Percentiles rank a stretch among this genome's conserved stretches.
Evolutionary conservation across 1,284 basidiomycete genomes (phyloP).

Genomic region (Trametes versicolor): DNA sequence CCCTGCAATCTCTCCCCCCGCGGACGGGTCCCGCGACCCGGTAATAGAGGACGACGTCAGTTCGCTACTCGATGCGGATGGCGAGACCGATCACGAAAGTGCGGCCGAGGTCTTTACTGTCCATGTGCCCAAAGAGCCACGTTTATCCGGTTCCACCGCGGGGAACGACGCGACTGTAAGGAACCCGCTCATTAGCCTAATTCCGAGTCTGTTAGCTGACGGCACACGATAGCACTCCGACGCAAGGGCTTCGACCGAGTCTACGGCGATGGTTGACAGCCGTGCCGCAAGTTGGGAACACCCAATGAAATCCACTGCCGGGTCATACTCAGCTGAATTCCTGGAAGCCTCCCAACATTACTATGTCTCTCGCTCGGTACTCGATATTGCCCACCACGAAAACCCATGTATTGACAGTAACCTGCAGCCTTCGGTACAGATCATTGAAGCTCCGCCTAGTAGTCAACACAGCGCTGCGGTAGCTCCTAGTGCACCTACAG

Average conservation of each 20-base stretch:
- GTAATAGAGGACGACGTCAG: conserved; percentile 11
- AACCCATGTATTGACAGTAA: neutral
- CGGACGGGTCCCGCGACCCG: neutral
- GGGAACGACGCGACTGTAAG: conserved; percentile 1
- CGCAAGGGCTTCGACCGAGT: conserved; percentile 5
- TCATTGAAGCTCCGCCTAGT: neutral
- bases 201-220: neutral
- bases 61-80: conserved; percentile 30
- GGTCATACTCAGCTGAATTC: conserved; percentile 13
- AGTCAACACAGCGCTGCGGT: neutral
- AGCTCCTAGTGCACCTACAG: neutral
- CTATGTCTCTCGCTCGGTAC: conserved; percentile 18
- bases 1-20: neutral
- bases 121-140: neutral
- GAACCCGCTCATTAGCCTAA: neutral
- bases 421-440: conserved; percentile 12
- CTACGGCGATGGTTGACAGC: conserved; percentile 3
- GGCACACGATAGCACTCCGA: neutral
- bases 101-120: conserved; percentile 14
- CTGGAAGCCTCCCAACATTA: conserved; percentile 17
- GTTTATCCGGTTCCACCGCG: neutral
- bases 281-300: conserved; percentile 4
- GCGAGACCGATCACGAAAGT: conserved; percentile 32
- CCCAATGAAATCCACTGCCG: neutral
- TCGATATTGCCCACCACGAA: neutral